Percentiles rank a stretch among this genome's conserved stretches.
phyloP scores from a whole-genome alignment of 306 rosid species.

The Inga oerstediana region DNA sequence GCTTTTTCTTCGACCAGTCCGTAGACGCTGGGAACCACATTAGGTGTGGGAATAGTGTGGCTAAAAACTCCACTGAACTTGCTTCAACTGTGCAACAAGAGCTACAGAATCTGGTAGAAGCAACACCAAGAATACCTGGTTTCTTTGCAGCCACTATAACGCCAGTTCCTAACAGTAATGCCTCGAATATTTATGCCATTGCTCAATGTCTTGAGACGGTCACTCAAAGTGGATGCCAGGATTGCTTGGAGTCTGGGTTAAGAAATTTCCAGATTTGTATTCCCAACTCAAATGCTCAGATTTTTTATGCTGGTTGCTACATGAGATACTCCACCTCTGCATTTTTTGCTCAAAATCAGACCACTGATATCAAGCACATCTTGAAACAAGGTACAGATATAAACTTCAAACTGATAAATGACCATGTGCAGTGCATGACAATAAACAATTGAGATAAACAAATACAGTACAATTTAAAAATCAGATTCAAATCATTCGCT shows the following conservation, averaged over 20 bases:
- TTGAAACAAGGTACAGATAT: conserved; percentile 37
- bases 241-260: conserved; percentile 41
- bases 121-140: conserved; percentile 44
- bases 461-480: neutral
- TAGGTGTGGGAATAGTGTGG: neutral
- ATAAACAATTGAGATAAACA: neutral
- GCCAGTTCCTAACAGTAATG: conserved; percentile 35
- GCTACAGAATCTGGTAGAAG: conserved; percentile 31
- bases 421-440: neutral
- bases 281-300: conserved; percentile 53
- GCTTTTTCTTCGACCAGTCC: neutral
- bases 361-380: conserved; percentile 44
- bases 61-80: conserved; percentile 28
- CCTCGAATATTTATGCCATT: conserved; percentile 49
- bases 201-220: conserved; percentile 61
- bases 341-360: conserved; percentile 58
- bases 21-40: neutral
- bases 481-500: neutral
- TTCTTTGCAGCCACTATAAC: conserved; percentile 51
- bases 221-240: conserved; percentile 40
- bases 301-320: conserved; percentile 66
- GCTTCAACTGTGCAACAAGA: conserved; percentile 21
- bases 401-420: neutral
- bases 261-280: conserved; percentile 41
- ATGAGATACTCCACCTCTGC: conserved; percentile 62